These are phyloP conservation scores for Clarireedia homoeocarpa DNA, from an alignment of 2,329 filamentous ascomycete species.

Conservation along the genomic window DNA sequence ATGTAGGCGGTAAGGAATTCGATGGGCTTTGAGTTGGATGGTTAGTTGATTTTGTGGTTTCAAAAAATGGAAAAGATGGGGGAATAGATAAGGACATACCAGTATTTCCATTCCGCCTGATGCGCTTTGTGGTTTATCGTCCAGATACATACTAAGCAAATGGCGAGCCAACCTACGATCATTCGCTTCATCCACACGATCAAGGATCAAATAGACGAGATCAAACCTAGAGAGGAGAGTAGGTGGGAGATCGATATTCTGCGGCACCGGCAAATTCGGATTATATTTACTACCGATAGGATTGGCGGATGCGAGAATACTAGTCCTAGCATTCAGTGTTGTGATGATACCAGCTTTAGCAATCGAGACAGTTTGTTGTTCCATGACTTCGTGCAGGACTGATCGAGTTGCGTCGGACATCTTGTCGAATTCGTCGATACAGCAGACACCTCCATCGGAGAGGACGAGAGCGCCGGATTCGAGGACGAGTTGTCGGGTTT, in stretches of 20 bases:
- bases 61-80: conserved; percentile 2
- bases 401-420: conserved; percentile 70
- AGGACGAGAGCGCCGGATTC: conserved; percentile 68
- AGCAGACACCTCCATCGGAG: conserved; percentile 69
- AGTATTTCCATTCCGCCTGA: conserved; percentile 67
- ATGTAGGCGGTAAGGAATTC: conserved; percentile 97
- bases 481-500: conserved; percentile 65
- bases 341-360: conserved; percentile 74
- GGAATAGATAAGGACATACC: conserved; percentile 42
- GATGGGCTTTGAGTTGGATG: conserved; percentile 52
- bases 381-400: conserved; percentile 74
- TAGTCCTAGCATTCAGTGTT: conserved; percentile 90
- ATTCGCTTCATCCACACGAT: conserved; percentile 82
- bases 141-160: conserved; percentile 91
- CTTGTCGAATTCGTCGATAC: conserved; percentile 75
- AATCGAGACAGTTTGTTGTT: conserved; percentile 72
- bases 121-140: conserved; percentile 86
- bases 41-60: not conserved
- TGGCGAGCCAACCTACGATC: conserved; percentile 88
- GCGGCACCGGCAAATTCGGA: conserved; percentile 86
- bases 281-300: conserved; percentile 98
- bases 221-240: conserved; percentile 95
- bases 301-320: conserved; percentile 93
- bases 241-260: conserved; percentile 95
- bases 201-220: conserved; percentile 91